Evolutionary conservation across 129 eudicot genomes (phyloP), one percentile per base, ranked within the genome.

Genomic region (Centaurea solstitialis): DNA sequence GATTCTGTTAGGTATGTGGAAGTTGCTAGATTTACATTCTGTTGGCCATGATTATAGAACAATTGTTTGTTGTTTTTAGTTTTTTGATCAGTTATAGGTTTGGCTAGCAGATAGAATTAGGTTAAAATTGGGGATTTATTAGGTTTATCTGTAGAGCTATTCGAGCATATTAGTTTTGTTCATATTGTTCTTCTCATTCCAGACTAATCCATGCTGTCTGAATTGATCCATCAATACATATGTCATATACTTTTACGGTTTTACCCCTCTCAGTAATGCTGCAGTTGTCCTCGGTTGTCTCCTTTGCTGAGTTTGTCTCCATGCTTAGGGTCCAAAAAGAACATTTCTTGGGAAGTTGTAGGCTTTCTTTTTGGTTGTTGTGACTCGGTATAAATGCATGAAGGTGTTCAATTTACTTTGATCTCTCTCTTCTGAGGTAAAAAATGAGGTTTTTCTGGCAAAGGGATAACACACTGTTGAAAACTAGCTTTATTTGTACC

Each of bases 71-170:
- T 5, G 6, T 47, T 7, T 53, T 53, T 26, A 4, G 26, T 17
- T 13, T 71, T 26, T 73, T 47, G 40, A 47, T 28, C 77, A 15
- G 9, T 75, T 61, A 9, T 61, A 76, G 70, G 70, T 33, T 61
- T 30, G 39, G 37, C 53, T 35, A 76, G 72, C 78, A 24, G 41
- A 74, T 61, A 61, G 71, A 61, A 61, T 35, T 61, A 76, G 71
- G 79, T 76, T 76, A 20, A 7, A 7, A 12, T 76, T 21, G 3
- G 37, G 21, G 37, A 7, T 37, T 57, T n/a, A 57, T 57, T 57
- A 6, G 65, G 22, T n/a, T 57, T 57, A 17, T 17, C 8, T 57
- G 65, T 57, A 57, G 22, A n/a, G 65, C 22, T 57, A 57, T 20
- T 15, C 7, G 7, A 50, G 62, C 62, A 47, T 47, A 45, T 45